Base-by-base conservation (phyloP, 202 grass and related monocot species). In the Carex arenaria region DNA sequence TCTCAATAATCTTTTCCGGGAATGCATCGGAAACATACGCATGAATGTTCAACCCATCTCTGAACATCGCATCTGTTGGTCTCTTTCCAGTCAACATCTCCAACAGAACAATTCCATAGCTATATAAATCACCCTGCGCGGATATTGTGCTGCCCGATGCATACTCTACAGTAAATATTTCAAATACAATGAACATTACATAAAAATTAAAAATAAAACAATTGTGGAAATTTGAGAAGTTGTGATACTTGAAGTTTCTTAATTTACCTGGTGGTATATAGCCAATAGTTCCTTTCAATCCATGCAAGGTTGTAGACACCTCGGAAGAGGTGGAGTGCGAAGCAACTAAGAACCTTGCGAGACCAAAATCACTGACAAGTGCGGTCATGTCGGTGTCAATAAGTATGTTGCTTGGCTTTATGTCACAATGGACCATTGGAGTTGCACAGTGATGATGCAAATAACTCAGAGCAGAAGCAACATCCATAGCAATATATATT, bases 211-310 rank as follows among this genome's bases (percentile, higher is more conserved):
- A 49, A 49, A 49, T 0, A 49, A 11, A 49, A 40, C 4, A 40
- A 49, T 49, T 49, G 45, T 49, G 2, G 2, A 6, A 59, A 23
- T 23, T 61, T 61, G 22, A 61, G 22, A 11, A 61, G n/a, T 23
- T 22, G 19, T 61, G 19, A 26, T 10, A 10, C 20, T 8, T 61
- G 59, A 61, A 28, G 1, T 54, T 14, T 4, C 13, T 54, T 61
- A 61, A 19, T 69, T 69, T 52, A 86, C 84, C 77, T 72, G 84
- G 77, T 30, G 77, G 13, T 57, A 72, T 47, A 8, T 86, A 86
- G 52, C 84, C 84, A 66, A 85, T 80, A 23, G 84, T 59, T 59
- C 84, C 76, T 59, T 57, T 80, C 40, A 80, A 51, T 40, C 75
- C 75, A 8, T 17, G 10, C 52, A 36, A 57, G 52, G 42, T 79